Evolutionary conservation across 139 green algal genomes (phyloP).

Genomic region (Coelastrella sp.): DNA sequence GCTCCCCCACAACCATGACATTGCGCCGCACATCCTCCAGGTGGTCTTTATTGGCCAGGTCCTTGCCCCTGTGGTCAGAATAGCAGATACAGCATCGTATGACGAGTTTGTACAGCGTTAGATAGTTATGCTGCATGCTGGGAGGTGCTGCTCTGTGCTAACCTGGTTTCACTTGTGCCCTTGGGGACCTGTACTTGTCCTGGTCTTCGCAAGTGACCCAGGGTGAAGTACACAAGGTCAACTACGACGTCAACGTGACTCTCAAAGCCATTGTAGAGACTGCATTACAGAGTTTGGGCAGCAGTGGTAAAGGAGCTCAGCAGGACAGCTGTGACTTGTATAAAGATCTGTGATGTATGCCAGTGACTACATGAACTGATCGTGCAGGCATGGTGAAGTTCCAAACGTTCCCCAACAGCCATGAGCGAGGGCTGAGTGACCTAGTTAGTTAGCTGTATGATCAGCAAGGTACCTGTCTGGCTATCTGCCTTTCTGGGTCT

Average conservation of each 20-base stretch:
- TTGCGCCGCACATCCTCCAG: constrained; percentile 61
- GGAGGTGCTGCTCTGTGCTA: not conserved
- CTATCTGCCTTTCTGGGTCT: no score
- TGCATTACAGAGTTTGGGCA: constrained; percentile 8
- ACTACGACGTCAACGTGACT: constrained; percentile 57
- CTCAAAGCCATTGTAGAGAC: constrained; percentile 64
- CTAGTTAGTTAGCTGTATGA: not conserved
- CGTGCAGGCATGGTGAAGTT: no score
- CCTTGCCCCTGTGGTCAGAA: constrained; percentile 43
- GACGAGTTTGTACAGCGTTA: not conserved
- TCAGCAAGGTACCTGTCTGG: not conserved
- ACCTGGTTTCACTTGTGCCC: constrained; percentile 58
- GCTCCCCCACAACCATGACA: constrained; percentile 63
- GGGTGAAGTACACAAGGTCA: constrained; percentile 72
- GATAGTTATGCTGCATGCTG: not conserved
- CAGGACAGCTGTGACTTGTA: not conserved
- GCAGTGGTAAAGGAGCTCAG: not conserved
- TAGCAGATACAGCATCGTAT: not conserved
- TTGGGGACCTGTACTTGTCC: constrained; percentile 60
- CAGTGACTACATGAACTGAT: no score
- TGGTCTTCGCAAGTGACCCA: constrained; percentile 58
- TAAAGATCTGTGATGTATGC: no score
- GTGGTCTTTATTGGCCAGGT: constrained; percentile 60
- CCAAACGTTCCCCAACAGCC: not conserved
- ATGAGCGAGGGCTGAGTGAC: not conserved